A percentile compares a stretch with the other conserved stretches of the same genome.
Conservation (phyloP, 1,284 basidiomycete genomes). For the Apiotrichum veenhuisii region DNA sequence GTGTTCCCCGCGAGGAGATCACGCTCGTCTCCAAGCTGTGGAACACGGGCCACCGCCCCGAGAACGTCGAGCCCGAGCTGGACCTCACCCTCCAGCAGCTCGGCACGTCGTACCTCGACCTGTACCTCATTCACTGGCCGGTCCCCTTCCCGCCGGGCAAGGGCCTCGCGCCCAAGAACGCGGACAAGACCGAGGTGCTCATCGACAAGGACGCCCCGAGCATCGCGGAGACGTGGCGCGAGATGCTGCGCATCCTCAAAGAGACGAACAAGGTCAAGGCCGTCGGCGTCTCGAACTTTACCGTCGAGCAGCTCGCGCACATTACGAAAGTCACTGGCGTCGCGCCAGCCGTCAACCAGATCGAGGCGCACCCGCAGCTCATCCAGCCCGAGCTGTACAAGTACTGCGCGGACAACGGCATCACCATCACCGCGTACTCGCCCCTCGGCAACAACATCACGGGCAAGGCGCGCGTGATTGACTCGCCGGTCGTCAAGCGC, state of each 20-base stretch:
- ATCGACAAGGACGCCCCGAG: conserved; percentile 32
- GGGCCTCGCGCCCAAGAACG: conserved; percentile 55
- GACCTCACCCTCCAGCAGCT: conserved; percentile 69
- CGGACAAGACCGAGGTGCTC: conserved; percentile 16
- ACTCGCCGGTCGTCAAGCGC: conserved; percentile 56
- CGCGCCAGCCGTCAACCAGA: conserved; percentile 73
- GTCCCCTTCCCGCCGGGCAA: conserved; percentile 66
- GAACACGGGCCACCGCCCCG: conserved; percentile 43
- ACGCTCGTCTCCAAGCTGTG: conserved; percentile 71
- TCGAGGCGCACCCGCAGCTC: conserved; percentile 71
- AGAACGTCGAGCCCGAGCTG: conserved; percentile 66
- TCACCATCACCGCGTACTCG: conserved; percentile 60
- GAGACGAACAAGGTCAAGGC: conserved; percentile 41
- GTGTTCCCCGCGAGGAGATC: conserved; percentile 74
- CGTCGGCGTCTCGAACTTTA: conserved; percentile 73
- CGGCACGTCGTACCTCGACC: conserved; percentile 69
- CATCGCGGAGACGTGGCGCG: conserved; percentile 42
- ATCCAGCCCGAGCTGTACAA: conserved; percentile 42
- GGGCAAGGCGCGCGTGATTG: conserved; percentile 33
- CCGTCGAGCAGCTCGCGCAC: conserved; percentile 61
- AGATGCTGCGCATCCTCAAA: conserved; percentile 42
- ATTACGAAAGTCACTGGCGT: conserved; percentile 72
- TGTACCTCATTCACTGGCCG: conserved; percentile 86
- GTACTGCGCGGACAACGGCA: conserved; percentile 60
- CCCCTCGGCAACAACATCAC: conserved; percentile 54